These are phyloP conservation scores for Talaromyces islandicus DNA, from an alignment of 2,329 filamentous ascomycete species.

Conservation along the genomic window DNA sequence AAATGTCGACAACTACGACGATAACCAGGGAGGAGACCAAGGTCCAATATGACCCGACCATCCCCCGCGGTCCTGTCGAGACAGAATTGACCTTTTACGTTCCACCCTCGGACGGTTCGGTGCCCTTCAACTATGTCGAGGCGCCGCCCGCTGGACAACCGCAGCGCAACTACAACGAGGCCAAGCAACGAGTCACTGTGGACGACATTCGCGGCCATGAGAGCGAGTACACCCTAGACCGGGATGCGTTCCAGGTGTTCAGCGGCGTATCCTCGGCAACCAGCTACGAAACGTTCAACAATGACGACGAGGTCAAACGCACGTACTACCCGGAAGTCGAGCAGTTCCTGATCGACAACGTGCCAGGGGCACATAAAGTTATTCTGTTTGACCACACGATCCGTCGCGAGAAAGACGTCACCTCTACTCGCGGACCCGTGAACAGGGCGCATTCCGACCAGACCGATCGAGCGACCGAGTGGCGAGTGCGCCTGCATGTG, in stretches of 20 bases:
- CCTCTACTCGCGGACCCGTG: slow-evolving; percentile 62
- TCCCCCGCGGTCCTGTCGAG: slow-evolving; percentile 56
- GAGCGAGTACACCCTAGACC: slow-evolving; percentile 59
- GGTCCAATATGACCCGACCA: slow-evolving; percentile 14
- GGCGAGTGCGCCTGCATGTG: slow-evolving; percentile 64
- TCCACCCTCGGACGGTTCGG: slow-evolving; percentile 53
- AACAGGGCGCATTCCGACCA: slow-evolving; percentile 77
- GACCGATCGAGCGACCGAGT: slow-evolving; percentile 58
- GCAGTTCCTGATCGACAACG: slow-evolving; percentile 58
- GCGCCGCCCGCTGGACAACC: slow-evolving; percentile 54
- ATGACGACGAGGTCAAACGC: slow-evolving; percentile 59
- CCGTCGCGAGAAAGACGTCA: slow-evolving; percentile 54
- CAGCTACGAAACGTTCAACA: slow-evolving; percentile 54
- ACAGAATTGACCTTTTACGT: slow-evolving; percentile 61
- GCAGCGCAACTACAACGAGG: slow-evolving; percentile 58
- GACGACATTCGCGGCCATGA: slow-evolving; percentile 70
- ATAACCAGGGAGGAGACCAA: slow-evolving; percentile 18
- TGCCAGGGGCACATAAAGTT: slow-evolving; percentile 62
- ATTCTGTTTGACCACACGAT: slow-evolving; percentile 86
- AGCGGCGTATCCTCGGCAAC: slow-evolving; percentile 52
- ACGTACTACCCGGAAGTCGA: slow-evolving; percentile 85
- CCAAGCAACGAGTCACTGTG: slow-evolving; percentile 51
- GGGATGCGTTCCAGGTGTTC: slow-evolving; percentile 67
- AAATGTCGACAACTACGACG: slow-evolving; percentile 7
- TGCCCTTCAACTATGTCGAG: slow-evolving; percentile 64